Base-by-base conservation (phyloP, 1,139 yeast genomes). In the Torulaspora pretoriensis region DNA sequence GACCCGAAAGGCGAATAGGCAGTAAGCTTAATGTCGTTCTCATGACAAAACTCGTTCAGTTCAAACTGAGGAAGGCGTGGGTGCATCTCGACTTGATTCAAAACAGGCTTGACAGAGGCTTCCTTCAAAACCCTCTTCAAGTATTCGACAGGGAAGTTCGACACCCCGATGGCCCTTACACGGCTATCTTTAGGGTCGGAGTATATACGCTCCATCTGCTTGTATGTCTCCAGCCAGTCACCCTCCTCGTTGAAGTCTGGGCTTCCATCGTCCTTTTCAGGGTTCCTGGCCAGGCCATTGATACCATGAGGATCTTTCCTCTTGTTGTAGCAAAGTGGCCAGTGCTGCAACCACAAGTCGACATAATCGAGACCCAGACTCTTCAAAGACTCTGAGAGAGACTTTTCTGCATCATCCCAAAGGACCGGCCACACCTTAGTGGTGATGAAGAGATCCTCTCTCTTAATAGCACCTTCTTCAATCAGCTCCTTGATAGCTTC, bases 1-100 rank as follows among this genome's bases (percentile, higher is more conserved):
- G 80, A 71, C 8, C 84, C 85, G 53, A 79, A 68, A 36, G 85
- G 85, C 8, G 83, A 78, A 58, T 75, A 80, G 7, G 83, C 81
- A 45, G 74, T 77, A 33, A 78, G 59, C 24, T 65, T 49, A 46
- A 80, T 76, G n/a, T 68, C 69, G 46, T 79, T 63, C 8, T 67
- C 57, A 42, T 67, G 65, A 54, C 74, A 68, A 59, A 60, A 78
- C 14, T 72, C 63, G 44, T 68, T 65, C 51, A 80, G 62, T 31
- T 75, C 76, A 9, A 64, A 60, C 56, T 78, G 83, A 24, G 82
- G 78, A 51, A 80, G 66, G 44, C 69, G 73, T 39, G 84, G 84
- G 54, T 80, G 84, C 33, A 77, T 65, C 61, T 80, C 85, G 45
- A 80, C 67, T 62, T 80, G 85, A 56, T 78, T 73, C 10, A 71